phyloP scores from a whole-genome alignment of 306 rosid genomes.

The Castanospermum australe region DNA sequence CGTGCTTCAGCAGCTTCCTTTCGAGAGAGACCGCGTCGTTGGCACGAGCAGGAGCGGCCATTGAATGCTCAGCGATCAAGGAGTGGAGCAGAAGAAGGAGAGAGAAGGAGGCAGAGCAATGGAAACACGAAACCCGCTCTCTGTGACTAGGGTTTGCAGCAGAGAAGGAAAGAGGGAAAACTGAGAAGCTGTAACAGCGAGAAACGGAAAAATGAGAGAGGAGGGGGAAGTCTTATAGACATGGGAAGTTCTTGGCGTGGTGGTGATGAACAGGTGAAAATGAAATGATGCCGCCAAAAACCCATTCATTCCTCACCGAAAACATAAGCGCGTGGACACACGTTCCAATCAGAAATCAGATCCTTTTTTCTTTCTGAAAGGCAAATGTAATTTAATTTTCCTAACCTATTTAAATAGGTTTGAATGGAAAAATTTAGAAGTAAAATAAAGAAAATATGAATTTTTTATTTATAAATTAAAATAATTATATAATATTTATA shows the following conservation, averaged over 20 bases:
- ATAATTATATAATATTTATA: no score
- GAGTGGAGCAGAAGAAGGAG: neutral
- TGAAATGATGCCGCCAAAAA: slow-evolving; percentile 35
- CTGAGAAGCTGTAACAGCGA: neutral
- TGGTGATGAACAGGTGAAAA: neutral
- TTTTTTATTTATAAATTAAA: no score
- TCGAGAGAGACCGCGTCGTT: slow-evolving; percentile 30
- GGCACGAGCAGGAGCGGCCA: slow-evolving; percentile 24
- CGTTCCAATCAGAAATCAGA: neutral
- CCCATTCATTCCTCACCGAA: neutral
- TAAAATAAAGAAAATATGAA: no score
- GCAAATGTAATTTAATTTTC: no score
- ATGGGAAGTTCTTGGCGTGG: neutral
- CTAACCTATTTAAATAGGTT: no score
- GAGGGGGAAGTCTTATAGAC: neutral
- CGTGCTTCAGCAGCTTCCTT: slow-evolving; percentile 49
- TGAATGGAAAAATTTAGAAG: no score
- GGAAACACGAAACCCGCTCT: neutral
- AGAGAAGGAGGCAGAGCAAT: neutral
- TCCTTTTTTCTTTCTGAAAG: no score
- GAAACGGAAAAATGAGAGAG: neutral
- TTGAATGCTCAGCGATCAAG: slow-evolving; percentile 23
- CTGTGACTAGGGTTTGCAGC: neutral
- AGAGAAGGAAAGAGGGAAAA: neutral
- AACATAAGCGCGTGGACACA: neutral